A percentile compares a stretch with the other conserved stretches of the same genome.
Evolutionary conservation across 2,329 filamentous ascomycete genomes (phyloP).

Genomic region (Cytospora piceicola): DNA sequence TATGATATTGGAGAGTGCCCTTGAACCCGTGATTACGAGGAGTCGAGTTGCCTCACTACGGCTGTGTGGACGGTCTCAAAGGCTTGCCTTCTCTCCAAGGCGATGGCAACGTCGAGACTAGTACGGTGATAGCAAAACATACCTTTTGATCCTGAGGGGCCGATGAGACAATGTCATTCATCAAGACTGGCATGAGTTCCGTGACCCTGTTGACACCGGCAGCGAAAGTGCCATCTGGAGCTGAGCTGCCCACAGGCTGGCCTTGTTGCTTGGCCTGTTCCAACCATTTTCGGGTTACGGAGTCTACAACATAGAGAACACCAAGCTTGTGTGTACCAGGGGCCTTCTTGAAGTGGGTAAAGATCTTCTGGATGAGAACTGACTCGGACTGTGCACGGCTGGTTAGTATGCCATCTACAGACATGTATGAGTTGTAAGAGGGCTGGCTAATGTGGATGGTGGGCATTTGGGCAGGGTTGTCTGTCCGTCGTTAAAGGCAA

Average conservation of each 20-base stretch:
- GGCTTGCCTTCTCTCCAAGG: constrained; percentile 25
- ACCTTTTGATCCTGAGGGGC: constrained; percentile 96
- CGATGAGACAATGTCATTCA: constrained; percentile 91
- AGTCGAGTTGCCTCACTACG: constrained; percentile 31
- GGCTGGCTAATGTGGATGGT: constrained; percentile 11
- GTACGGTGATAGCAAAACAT: constrained; percentile 51
- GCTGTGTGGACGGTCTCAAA: constrained; percentile 24
- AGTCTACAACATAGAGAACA: constrained; percentile 99
- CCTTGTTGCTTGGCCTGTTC: constrained; percentile 88
- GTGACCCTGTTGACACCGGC: constrained; percentile 96
- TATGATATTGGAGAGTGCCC: constrained; percentile 29
- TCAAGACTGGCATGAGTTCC: constrained; percentile 88
- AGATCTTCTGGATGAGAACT: constrained; percentile 92
- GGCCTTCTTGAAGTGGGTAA: constrained; percentile 95
- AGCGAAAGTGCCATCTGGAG: constrained; percentile 89
- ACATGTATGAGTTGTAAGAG: constrained; percentile 21
- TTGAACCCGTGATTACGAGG: constrained; percentile 20
- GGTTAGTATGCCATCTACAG: constrained; percentile 34
- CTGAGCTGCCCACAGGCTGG: constrained; percentile 78
- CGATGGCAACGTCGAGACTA: neutral
- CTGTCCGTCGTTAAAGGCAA: constrained; percentile 33
- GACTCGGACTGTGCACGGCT: constrained; percentile 76
- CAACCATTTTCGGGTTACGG: constrained; percentile 98
- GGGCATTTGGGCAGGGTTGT: constrained; percentile 32
- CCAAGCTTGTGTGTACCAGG: constrained; percentile 95